Evolutionary conservation across 352 stramenopile genomes (phyloP), one percentile per base, ranked within the genome.

Genomic region (Pythium phragmitis): DNA sequence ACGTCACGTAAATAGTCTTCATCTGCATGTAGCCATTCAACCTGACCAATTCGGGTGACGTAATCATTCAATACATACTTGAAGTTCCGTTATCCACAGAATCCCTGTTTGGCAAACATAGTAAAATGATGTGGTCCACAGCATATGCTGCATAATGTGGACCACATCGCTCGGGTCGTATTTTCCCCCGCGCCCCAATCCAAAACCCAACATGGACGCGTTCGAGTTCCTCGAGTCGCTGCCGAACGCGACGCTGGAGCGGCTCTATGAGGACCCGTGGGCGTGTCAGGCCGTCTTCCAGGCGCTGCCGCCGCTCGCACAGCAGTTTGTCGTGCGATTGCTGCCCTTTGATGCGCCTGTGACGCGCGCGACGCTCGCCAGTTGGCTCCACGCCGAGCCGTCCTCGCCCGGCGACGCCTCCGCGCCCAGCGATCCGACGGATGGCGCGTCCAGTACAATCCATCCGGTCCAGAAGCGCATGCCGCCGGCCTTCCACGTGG

Each of bases 281-380:
- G 90, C 87, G 7, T 97, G 89, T 59, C 85, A 95, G 64, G 89
- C 89, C 16, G 82, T 97, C 5, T 92, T 96, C 67, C 88, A 96
- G 75, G 85, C 87, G 23, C 79, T 97, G 13, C 79, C 83, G 16
- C 68, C 89, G 12, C 81, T 97, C 21, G 84, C 88, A 17, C 89
- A 97, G 72, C 89, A 97, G 73, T 94, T 96, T 50, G 86, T 96
- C 1, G 91, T 97, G 82, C 89, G 89, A 4, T 74, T 97, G 55
- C 70, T 97, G 45, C 79, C 80, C 23, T 88, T 76, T 14, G 79
- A 89, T 48, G 67, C 68, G 48, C 61, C 73, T 0, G 72, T 93
- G 33, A 59, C 68, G 36, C 77, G 75, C 52, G 65, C 71, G 9
- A 63, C 82, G 69, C 74, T 96, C 36, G 75, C 88, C 61, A 72